Percentiles rank a stretch among this genome's conserved stretches.
These are phyloP conservation scores for Delphinella strobiligena DNA, from an alignment of 2,329 filamentous ascomycete genomes.

Conservation along the genomic window DNA sequence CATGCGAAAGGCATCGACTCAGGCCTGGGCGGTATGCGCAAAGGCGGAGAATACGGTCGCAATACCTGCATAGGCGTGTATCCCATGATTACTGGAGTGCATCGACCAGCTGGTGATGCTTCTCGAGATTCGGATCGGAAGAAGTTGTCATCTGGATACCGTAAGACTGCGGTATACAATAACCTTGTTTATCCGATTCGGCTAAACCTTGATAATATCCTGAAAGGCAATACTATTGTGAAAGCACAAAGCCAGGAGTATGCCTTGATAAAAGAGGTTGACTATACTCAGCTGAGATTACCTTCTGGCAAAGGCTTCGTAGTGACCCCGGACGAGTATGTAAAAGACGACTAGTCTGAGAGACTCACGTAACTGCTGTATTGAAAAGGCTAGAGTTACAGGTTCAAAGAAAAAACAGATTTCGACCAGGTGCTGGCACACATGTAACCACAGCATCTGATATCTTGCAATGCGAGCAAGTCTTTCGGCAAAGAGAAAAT, in stretches of 20 bases:
- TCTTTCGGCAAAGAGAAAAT: too few relatives aligned
- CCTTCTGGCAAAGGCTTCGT: background rate
- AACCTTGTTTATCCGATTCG: background rate
- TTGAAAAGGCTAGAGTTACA: too few relatives aligned
- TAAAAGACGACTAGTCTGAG: too few relatives aligned
- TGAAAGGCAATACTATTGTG: background rate
- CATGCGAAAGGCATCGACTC: background rate
- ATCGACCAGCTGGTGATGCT: background rate
- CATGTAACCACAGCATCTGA: too few relatives aligned
- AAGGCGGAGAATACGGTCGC: background rate
- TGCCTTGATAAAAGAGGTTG: background rate
- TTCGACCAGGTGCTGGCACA: too few relatives aligned
- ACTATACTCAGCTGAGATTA: background rate
- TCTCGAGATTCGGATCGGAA: background rate
- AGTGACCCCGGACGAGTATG: too few relatives aligned
- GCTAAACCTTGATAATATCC: background rate
- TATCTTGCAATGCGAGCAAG: too few relatives aligned
- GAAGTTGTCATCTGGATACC: background rate
- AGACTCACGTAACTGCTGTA: too few relatives aligned
- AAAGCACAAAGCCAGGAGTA: background rate
- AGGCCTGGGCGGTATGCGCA: background rate
- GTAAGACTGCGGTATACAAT: background rate
- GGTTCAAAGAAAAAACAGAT: too few relatives aligned
- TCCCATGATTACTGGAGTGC: background rate
- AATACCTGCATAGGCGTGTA: background rate